These are phyloP conservation scores for Saccharomycopsis hybrid DNA, from an alignment of 1,139 yeast genomes.

Conservation along the genomic window DNA sequence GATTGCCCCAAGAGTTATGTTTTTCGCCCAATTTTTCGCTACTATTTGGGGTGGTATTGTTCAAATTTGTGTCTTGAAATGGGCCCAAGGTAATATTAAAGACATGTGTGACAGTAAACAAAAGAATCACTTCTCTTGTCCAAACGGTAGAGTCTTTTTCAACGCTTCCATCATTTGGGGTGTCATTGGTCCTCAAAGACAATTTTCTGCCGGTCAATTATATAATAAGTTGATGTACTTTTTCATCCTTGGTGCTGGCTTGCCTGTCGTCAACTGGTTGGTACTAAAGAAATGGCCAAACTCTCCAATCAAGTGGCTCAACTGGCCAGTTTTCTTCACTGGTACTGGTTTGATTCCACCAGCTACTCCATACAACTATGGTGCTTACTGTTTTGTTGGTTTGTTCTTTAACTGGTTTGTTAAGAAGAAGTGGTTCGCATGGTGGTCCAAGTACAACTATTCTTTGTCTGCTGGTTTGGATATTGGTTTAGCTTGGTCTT, in stretches of 20 bases:
- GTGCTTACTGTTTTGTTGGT: constrained; percentile 30
- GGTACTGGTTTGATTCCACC: constrained; percentile 48
- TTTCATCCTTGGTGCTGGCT: constrained; percentile 40
- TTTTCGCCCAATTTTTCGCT: constrained; percentile 46
- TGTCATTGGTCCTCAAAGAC: constrained; percentile 50
- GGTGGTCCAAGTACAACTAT: constrained; percentile 66
- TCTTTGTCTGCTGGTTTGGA: constrained; percentile 51
- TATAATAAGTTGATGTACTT: constrained; percentile 38
- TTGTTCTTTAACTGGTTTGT: constrained; percentile 47
- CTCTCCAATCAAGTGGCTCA: constrained; percentile 32
- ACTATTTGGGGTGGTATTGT: constrained; percentile 36
- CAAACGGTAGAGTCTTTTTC: constrained; percentile 42
- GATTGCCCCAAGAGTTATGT: constrained; percentile 54
- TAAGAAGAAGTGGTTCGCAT: constrained; percentile 40
- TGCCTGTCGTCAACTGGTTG: constrained; percentile 42
- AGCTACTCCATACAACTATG: constrained; percentile 45
- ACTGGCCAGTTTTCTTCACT: constrained; percentile 47
- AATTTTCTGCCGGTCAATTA: constrained; percentile 33
- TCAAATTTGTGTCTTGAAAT: constrained; percentile 33
- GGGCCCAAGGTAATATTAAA: constrained; percentile 34
- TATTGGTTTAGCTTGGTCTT: constrained; percentile 55
- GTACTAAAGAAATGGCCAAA: constrained; percentile 43
- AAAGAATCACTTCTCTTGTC: constrained; percentile 41
- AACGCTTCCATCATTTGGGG: constrained; percentile 62
- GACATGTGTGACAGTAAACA: constrained; percentile 44